phyloP scores from a whole-genome alignment of 176 grass and related monocot genomes.

The Hordeum vulgare region MorexV3_pseudomolecules_assembly NC_058521.1:576430500-576430999 shows the following conservation, averaged over 20 bases:
- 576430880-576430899: not conserved
- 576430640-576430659: too few relatives aligned
- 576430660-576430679: too few relatives aligned
- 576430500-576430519: too few relatives aligned
- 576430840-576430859: not conserved
- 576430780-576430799: not conserved
- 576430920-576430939: not conserved
- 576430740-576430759: not conserved
- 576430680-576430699: too few relatives aligned
- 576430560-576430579: too few relatives aligned
- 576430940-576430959: slow-evolving; percentile 66
- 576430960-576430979: slow-evolving; percentile 69
- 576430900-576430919: not conserved
- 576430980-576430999: slow-evolving; percentile 50
- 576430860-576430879: not conserved
- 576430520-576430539: too few relatives aligned
- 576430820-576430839: not conserved
- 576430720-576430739: not conserved
- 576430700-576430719: not conserved
- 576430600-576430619: too few relatives aligned
- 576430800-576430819: slow-evolving; percentile 10
- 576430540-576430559: too few relatives aligned
- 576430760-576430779: not conserved
- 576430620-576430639: too few relatives aligned
- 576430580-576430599: too few relatives aligned